These are phyloP conservation scores for Alliaria petiolata DNA, from an alignment of 345 rosid species.

Conservation along the genomic window DNA sequence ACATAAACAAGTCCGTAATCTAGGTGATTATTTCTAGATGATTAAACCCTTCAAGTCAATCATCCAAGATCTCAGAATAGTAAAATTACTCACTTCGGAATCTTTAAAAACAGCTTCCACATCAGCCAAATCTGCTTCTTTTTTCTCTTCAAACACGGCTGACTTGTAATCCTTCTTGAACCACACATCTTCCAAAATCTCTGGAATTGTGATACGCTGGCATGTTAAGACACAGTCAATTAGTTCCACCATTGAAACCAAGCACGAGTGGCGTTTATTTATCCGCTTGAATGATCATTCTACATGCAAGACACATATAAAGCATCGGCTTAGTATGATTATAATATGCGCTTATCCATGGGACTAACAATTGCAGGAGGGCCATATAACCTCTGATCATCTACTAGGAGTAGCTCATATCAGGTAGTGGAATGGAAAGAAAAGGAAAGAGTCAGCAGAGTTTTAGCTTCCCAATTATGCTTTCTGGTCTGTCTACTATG, in stretches of 20 bases:
- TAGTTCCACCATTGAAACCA: constrained; percentile 1
- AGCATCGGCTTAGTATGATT: too few species aligned
- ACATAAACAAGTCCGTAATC: neutral
- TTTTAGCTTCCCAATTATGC: neutral
- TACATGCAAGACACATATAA: constrained; percentile 1
- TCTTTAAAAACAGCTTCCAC: constrained; percentile 92
- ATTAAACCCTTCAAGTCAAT: neutral
- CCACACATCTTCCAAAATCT: constrained; percentile 82
- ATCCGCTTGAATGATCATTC: neutral
- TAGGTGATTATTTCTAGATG: neutral
- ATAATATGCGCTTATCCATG: neutral
- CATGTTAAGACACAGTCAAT: constrained; percentile 17
- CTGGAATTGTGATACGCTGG: constrained; percentile 86
- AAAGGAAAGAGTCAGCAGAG: neutral
- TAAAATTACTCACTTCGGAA: constrained; percentile 52
- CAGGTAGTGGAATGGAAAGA: neutral
- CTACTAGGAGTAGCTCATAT: neutral
- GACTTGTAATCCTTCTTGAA: constrained; percentile 74
- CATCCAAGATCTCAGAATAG: neutral
- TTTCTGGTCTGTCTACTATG: neutral
- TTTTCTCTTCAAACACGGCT: constrained; percentile 71
- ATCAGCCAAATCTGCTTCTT: constrained; percentile 60
- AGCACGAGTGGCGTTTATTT: neutral
- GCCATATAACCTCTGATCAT: neutral
- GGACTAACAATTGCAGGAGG: neutral